Evolutionary conservation across 345 rosid species (phyloP).

Genomic region (Diplotaxis tenuifolia): DNA sequence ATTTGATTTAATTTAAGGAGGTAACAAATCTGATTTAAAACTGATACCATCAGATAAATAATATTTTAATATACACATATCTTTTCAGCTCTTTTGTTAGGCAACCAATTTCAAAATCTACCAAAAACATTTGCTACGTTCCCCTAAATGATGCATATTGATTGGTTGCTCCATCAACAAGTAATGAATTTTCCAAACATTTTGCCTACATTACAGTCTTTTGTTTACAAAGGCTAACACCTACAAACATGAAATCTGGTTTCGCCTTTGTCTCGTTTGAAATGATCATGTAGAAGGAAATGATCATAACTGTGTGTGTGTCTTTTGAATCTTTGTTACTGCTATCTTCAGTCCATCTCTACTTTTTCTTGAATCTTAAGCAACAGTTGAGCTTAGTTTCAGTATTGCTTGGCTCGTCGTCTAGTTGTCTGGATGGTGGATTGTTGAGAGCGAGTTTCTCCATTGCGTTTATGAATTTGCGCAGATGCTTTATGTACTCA

Average conservation of each 20-base stretch:
- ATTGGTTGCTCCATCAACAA: conserved; percentile 12
- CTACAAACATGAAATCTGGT: background rate
- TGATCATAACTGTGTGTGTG: background rate
- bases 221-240: background rate
- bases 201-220: background rate
- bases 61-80: too few species aligned
- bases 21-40: too few species aligned
- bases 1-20: too few species aligned
- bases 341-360: background rate
- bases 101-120: too few species aligned
- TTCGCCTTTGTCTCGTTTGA: background rate
- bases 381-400: conserved; percentile 10
- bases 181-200: background rate
- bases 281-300: background rate
- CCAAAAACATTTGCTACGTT: too few species aligned
- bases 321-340: background rate
- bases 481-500: conserved; percentile 70
- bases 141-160: too few species aligned
- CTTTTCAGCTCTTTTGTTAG: background rate
- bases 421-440: conserved; percentile 19
- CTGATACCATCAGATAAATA: background rate
- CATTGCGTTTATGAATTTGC: conserved; percentile 69
- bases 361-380: conserved; percentile 19
- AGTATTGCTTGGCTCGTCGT: conserved; percentile 26
- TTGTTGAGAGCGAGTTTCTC: conserved; percentile 54